A percentile compares a stretch with the other conserved stretches of the same genome.
Evolutionary conservation across 352 stramenopile species (phyloP).

Genomic region (Phytophthora nicotianae): DNA sequence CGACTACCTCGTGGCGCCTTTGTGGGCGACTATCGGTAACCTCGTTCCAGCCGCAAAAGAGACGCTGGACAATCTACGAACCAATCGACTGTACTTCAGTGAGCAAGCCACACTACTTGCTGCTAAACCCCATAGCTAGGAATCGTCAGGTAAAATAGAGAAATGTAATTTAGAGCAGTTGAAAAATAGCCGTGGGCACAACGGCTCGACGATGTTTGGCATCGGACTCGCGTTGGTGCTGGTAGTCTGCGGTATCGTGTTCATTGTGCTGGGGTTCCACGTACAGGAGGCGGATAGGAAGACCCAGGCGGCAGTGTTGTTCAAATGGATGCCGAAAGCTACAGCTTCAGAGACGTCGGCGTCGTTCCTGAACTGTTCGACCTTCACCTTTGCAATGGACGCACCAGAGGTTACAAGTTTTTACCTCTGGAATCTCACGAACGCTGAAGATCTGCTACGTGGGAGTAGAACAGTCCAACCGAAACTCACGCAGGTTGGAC

Average conservation of each 20-base stretch:
- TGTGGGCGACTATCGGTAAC: constrained; percentile 66
- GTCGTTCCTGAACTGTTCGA: constrained; percentile 32
- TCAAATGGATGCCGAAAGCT: constrained; percentile 26
- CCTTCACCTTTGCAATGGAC: constrained; percentile 54
- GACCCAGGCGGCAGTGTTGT: constrained; percentile 15
- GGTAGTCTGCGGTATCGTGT: constrained; percentile 22
- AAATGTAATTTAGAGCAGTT: constrained; percentile 6
- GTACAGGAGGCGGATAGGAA: constrained; percentile 16
- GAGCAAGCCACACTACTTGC: constrained; percentile 61
- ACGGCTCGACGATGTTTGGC: constrained; percentile 21
- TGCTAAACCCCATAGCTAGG: constrained; percentile 30
- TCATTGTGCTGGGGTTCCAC: constrained; percentile 35
- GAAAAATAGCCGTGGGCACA: background rate
- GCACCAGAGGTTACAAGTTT: constrained; percentile 59
- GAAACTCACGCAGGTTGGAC: constrained; percentile 54
- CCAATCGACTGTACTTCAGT: constrained; percentile 77
- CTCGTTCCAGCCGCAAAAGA: constrained; percentile 60
- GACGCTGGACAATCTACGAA: constrained; percentile 53
- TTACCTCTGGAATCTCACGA: constrained; percentile 80
- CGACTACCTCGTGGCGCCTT: constrained; percentile 79
- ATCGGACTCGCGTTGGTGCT: constrained; percentile 28
- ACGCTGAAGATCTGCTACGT: constrained; percentile 43
- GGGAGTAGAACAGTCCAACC: constrained; percentile 22
- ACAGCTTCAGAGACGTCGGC: constrained; percentile 2
- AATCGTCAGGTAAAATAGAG: background rate